phyloP scores from a whole-genome alignment of 2,329 filamentous ascomycete species.

The Paraconiothyrium brasiliense region DNA sequence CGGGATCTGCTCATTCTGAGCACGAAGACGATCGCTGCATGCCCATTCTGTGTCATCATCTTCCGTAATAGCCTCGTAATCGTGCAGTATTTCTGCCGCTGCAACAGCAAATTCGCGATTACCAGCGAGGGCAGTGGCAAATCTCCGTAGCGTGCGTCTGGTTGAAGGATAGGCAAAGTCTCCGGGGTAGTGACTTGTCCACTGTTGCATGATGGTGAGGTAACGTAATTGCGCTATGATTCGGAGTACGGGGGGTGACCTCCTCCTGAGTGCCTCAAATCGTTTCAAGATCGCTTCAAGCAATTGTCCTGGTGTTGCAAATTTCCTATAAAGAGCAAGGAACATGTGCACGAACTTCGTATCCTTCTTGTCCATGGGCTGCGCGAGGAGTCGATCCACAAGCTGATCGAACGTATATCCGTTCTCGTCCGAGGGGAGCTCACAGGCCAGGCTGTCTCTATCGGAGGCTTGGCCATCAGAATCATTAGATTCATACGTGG shows the following conservation, averaged over 20 bases:
- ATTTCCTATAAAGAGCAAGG: constrained; percentile 91
- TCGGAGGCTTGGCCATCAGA: constrained; percentile 75
- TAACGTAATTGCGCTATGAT: constrained; percentile 84
- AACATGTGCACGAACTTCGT: constrained; percentile 89
- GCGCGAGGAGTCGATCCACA: constrained; percentile 84
- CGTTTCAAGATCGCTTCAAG: constrained; percentile 80
- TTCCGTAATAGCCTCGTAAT: constrained; percentile 78
- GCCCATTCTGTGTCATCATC: constrained; percentile 96
- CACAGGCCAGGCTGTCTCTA: constrained; percentile 56
- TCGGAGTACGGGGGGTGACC: constrained; percentile 75
- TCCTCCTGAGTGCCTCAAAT: constrained; percentile 75
- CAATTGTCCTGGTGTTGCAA: constrained; percentile 81
- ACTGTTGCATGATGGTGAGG: constrained; percentile 84
- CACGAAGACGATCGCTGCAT: constrained; percentile 74
- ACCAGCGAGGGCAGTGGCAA: constrained; percentile 77
- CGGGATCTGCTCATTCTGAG: constrained; percentile 53
- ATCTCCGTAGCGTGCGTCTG: constrained; percentile 74
- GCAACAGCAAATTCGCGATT: constrained; percentile 86
- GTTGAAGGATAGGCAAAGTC: constrained; percentile 87
- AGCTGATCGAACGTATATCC: constrained; percentile 63
- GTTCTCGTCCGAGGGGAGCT: constrained; percentile 64
- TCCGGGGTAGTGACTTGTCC: constrained; percentile 89
- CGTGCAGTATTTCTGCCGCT: constrained; percentile 83
- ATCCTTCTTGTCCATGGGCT: constrained; percentile 86
- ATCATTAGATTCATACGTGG: constrained; percentile 71